Evolutionary conservation across 2,329 filamentous ascomycete genomes (phyloP).

Genomic region (Chrysosporium keratinophilum): DNA sequence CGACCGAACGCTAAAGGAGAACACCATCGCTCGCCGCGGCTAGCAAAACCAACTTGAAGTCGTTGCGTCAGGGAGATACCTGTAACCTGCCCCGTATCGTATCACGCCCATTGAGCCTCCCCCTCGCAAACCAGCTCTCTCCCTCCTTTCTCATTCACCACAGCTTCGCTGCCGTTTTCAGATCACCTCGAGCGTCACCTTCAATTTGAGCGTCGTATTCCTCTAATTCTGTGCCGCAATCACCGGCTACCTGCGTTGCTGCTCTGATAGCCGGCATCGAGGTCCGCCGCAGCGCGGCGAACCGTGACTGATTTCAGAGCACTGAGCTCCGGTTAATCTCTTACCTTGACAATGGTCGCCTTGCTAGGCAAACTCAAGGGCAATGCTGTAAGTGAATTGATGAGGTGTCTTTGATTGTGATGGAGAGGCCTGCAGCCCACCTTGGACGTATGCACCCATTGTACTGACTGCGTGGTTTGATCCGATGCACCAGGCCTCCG

Average conservation of each 20-base stretch:
- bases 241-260: neutral
- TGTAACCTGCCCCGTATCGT: neutral
- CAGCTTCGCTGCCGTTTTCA: neutral
- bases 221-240: neutral
- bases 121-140: neutral
- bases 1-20: neutral
- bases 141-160: neutral
- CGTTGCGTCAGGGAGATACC: neutral
- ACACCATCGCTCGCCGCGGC: neutral
- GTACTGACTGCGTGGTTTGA: conserved; percentile 1
- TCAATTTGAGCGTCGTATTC: neutral
- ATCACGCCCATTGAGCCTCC: neutral
- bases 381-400: neutral
- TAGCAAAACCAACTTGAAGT: neutral
- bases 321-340: neutral
- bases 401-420: neutral
- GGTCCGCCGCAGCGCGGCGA: conserved; percentile 8
- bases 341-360: neutral
- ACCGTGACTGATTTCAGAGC: conserved; percentile 2
- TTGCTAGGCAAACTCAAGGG: conserved; percentile 1
- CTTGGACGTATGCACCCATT: neutral
- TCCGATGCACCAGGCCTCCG: conserved; percentile 25
- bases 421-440: neutral
- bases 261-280: neutral
- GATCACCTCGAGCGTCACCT: neutral